phyloP scores from a whole-genome alignment of 2,329 filamentous ascomycete genomes.

The Thelonectria rubi region DNA sequence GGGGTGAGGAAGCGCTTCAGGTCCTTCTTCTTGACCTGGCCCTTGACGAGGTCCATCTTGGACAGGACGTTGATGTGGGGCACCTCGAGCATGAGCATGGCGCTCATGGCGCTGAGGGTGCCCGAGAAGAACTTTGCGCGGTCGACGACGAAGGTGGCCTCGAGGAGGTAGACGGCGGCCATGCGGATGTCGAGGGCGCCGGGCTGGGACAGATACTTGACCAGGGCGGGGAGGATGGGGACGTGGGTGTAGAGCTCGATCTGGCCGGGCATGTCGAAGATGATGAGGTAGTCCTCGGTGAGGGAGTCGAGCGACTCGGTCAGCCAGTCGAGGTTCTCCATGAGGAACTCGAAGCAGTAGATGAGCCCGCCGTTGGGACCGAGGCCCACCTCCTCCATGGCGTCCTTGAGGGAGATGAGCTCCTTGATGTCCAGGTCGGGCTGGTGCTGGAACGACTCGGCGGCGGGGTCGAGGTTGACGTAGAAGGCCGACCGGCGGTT shows the following conservation, averaged over 20 bases:
- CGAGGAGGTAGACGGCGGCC: constrained; percentile 92
- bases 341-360: constrained; percentile 95
- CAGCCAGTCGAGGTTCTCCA: constrained; percentile 93
- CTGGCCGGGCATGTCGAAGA: constrained; percentile 98
- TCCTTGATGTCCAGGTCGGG: constrained; percentile 97
- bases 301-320: constrained; percentile 84
- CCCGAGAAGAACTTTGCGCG: constrained; percentile 97
- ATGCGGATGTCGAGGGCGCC: constrained; percentile 89
- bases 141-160: constrained; percentile 95
- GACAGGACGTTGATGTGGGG: constrained; percentile 96
- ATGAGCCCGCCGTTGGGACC: constrained; percentile 93
- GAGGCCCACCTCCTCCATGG: constrained; percentile 93
- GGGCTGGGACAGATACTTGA: constrained; percentile 80
- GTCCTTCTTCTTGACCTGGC: constrained; percentile 86
- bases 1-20: constrained; percentile 90
- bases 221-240: constrained; percentile 85
- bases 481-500: constrained; percentile 96
- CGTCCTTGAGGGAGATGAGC: constrained; percentile 90
- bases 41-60: constrained; percentile 97
- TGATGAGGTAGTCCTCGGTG: constrained; percentile 95
- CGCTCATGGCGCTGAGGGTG: constrained; percentile 95
- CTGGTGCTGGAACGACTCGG: constrained; percentile 89
- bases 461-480: constrained; percentile 96
- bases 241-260: constrained; percentile 99
- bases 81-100: constrained; percentile 98